Conservation (phyloP, 2,329 filamentous ascomycete species). For the Tolypocladium ovalisporum region DNA sequence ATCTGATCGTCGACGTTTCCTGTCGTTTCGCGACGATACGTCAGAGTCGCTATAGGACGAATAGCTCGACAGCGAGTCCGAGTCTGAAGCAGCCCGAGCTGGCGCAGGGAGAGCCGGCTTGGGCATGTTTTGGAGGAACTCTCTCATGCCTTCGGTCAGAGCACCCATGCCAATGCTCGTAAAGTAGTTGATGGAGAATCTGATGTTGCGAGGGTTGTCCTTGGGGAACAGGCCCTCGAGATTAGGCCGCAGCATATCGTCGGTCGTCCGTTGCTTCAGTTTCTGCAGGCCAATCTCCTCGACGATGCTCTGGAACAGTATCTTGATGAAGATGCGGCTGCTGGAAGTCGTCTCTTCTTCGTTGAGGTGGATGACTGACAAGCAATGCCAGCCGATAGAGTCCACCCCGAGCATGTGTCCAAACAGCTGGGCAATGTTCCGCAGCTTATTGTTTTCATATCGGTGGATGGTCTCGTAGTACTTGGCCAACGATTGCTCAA, state of each 20-base stretch:
- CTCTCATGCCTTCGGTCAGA: conserved; percentile 90
- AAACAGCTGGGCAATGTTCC: conserved; percentile 93
- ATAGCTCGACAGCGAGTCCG: conserved; percentile 67
- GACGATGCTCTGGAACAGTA: conserved; percentile 83
- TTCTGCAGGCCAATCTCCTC: conserved; percentile 79
- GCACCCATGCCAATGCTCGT: conserved; percentile 94
- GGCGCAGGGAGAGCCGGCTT: conserved; percentile 69
- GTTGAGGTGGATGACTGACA: conserved; percentile 78
- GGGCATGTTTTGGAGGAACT: conserved; percentile 78
- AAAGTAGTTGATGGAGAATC: conserved; percentile 99
- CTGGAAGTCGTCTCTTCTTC: conserved; percentile 96
- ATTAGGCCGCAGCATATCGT: conserved; percentile 66
- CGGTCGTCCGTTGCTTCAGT: conserved; percentile 64
- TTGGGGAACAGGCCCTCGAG: conserved; percentile 82
- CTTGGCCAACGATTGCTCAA: conserved; percentile 79
- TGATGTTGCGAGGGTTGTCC: conserved; percentile 79
- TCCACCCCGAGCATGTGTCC: conserved; percentile 82
- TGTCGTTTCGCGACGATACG: neutral
- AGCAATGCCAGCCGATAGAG: conserved; percentile 83
- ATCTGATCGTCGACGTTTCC: neutral
- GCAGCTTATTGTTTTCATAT: conserved; percentile 88
- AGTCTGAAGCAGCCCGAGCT: conserved; percentile 50
- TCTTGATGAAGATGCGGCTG: conserved; percentile 97
- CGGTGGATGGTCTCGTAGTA: conserved; percentile 98
- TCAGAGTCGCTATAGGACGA: conserved; percentile 48